Percentiles rank a stretch among this genome's conserved stretches.
Evolutionary conservation across 768 basidiomycete species (phyloP).

Genomic region (Cantharellus anzutake): DNA sequence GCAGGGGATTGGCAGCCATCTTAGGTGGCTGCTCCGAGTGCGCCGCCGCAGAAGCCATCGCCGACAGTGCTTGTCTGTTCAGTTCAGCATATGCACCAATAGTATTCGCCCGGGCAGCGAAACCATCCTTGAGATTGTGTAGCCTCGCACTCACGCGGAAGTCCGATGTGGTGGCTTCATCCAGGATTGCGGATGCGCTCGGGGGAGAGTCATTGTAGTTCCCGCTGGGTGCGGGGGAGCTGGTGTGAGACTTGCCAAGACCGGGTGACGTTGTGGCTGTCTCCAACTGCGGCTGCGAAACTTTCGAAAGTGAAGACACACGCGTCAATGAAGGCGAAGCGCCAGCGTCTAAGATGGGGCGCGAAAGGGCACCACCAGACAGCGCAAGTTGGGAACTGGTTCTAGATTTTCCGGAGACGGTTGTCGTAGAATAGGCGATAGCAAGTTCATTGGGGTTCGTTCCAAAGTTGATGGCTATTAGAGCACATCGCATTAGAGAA

Average conservation of each 20-base stretch:
- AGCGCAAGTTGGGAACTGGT: not conserved
- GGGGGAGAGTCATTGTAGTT: not conserved
- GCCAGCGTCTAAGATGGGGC: not conserved
- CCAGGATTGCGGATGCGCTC: constrained; percentile 7
- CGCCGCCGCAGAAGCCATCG: no score
- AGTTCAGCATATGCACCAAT: constrained; percentile 59
- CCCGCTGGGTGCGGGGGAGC: not conserved
- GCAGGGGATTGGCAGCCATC: constrained; percentile 13
- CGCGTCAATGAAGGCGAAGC: not conserved
- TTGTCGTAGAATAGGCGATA: constrained; percentile 28
- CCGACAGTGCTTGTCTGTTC: constrained; percentile 33
- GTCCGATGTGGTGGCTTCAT: constrained; percentile 16
- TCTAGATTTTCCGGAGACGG: not conserved
- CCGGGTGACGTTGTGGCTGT: constrained; percentile 33
- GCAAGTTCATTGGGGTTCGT: constrained; percentile 26
- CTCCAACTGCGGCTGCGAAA: no score
- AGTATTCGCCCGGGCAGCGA: constrained; percentile 56
- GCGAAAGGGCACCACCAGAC: not conserved
- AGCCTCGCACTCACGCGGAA: constrained; percentile 47
- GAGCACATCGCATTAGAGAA: not conserved
- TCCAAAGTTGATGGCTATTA: constrained; percentile 16
- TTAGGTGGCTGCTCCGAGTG: constrained; percentile 48
- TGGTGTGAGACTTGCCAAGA: constrained; percentile 15
- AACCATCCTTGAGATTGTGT: constrained; percentile 33
- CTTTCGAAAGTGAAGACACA: not conserved